A percentile compares a stretch with the other conserved stretches of the same genome.
Conservation (phyloP, 257 asterid genomes). For the Primulina eburnea region DNA sequence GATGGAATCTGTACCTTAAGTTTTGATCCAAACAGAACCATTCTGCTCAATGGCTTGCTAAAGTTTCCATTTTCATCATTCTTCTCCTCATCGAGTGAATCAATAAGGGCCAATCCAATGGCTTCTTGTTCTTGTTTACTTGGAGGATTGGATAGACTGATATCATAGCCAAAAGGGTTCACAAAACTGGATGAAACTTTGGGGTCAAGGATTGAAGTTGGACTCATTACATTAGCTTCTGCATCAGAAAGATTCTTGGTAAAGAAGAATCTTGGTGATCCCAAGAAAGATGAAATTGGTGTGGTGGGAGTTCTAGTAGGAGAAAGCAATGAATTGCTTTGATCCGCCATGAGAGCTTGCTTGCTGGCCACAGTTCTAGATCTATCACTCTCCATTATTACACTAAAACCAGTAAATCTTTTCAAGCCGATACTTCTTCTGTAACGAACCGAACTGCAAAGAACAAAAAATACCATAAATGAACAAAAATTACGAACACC, state of each 20-base stretch:
- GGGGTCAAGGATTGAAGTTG: slow-evolving; percentile 71
- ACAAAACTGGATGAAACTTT: slow-evolving; percentile 40
- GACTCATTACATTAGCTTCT: slow-evolving; percentile 40
- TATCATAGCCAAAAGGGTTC: slow-evolving; percentile 52
- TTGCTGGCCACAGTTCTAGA: slow-evolving; percentile 67
- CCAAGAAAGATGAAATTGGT: slow-evolving; percentile 55
- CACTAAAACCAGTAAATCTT: slow-evolving; percentile 8
- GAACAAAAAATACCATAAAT: slow-evolving; percentile 11
- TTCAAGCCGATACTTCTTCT: neutral
- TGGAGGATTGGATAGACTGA: slow-evolving; percentile 7
- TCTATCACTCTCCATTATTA: slow-evolving; percentile 62
- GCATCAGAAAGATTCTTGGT: slow-evolving; percentile 38
- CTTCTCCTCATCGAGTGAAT: slow-evolving; percentile 41
- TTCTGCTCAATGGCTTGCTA: slow-evolving; percentile 45
- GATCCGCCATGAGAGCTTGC: slow-evolving; percentile 63
- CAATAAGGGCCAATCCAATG: slow-evolving; percentile 73
- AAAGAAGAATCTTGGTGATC: slow-evolving; percentile 66
- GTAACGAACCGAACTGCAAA: slow-evolving; percentile 28
- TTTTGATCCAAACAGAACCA: slow-evolving; percentile 69
- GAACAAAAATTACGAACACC: neutral
- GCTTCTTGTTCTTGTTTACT: slow-evolving; percentile 39
- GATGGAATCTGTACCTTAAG: slow-evolving; percentile 70
- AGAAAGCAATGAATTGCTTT: slow-evolving; percentile 30
- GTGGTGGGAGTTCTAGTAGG: slow-evolving; percentile 40
- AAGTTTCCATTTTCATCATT: slow-evolving; percentile 16